Percentiles rank a stretch among this genome's conserved stretches.
phyloP scores from a whole-genome alignment of 148 eudicot genomes.

The Tetragonia tetragonoides region DNA sequence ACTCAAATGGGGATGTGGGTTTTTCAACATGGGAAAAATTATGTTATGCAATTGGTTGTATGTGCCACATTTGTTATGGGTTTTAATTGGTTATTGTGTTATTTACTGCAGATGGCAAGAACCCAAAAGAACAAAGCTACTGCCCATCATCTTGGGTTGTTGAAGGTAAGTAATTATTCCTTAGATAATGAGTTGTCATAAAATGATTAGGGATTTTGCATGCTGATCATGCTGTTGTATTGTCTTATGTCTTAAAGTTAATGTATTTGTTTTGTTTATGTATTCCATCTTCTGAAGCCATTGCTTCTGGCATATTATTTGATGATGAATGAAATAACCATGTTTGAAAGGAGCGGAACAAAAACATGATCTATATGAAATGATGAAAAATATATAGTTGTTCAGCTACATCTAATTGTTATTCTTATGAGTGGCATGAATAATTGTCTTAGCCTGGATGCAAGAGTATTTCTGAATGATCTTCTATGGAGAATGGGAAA shows the following conservation, averaged over 20 bases:
- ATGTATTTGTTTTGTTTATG: background rate
- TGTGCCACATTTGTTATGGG: background rate
- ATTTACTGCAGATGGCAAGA: slow-evolving; percentile 74
- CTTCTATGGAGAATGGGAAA: background rate
- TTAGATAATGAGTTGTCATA: background rate
- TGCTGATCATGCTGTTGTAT: background rate
- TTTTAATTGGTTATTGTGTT: background rate
- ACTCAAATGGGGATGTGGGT: no score
- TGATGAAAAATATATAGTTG: background rate
- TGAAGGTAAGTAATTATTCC: slow-evolving; percentile 70
- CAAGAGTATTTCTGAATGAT: background rate
- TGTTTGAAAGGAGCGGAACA: background rate
- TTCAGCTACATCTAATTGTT: background rate
- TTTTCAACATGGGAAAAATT: no score
- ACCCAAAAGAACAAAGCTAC: slow-evolving; percentile 99
- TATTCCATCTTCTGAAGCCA: background rate
- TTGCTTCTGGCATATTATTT: background rate
- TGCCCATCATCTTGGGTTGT: slow-evolving; percentile 90
- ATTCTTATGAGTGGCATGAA: background rate
- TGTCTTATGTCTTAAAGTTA: background rate
- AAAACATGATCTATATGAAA: background rate
- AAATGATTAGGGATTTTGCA: background rate
- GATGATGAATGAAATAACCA: background rate
- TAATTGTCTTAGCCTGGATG: background rate
- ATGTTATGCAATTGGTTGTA: background rate